Evolutionary conservation across 345 rosid genomes (phyloP), one percentile per base, ranked within the genome.

Genomic region (Gossypium anomalum): DNA sequence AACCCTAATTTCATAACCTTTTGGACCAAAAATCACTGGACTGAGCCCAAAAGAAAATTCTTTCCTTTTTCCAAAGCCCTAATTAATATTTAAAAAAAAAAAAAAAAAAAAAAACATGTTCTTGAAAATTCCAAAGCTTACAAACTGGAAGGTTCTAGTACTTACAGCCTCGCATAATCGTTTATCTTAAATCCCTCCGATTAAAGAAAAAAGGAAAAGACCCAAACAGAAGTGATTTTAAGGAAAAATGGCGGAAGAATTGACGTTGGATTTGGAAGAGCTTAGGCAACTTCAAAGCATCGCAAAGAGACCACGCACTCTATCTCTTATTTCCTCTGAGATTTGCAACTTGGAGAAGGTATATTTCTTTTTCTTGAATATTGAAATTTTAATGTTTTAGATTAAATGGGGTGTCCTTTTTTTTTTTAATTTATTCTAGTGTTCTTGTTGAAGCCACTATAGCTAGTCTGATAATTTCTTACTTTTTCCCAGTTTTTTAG

Each of bases 341-440:
- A 91, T 93, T 73, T 60, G 60, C 45, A 85, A 75, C 78, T 75
- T 95, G 82, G 97, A 91, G 74, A 93, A 89, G 98, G 97, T 93
- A 60, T 23, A 2, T 44, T 3, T 9, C 6, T 61, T 77, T 67
- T 13, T 16, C 44, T 41, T 52, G 67, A 56, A 51, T 64, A 23
- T 75, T 71, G 17, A 51, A 45, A 55, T 51, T 23, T 77, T 27
- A 16, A 41, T 68, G 17, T 25, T 59, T 59, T 27, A 4, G 41
- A 10, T 67, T 14, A 43, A 19, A 16, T n/a, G 29, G 52, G 63
- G 3, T 27, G 17, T 19, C 10, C 11, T 62, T 74, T 6, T 25
- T 29, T 45, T 34, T 45, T 34, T 27, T 29, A n/a, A n/a, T 29
- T 22, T 11, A 45, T 47, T 67, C 3, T 3, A 20, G 53, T 45